Evolutionary conservation across 345 rosid species (phyloP), one percentile per base, ranked within the genome.

Genomic region (Linum trigynum): DNA sequence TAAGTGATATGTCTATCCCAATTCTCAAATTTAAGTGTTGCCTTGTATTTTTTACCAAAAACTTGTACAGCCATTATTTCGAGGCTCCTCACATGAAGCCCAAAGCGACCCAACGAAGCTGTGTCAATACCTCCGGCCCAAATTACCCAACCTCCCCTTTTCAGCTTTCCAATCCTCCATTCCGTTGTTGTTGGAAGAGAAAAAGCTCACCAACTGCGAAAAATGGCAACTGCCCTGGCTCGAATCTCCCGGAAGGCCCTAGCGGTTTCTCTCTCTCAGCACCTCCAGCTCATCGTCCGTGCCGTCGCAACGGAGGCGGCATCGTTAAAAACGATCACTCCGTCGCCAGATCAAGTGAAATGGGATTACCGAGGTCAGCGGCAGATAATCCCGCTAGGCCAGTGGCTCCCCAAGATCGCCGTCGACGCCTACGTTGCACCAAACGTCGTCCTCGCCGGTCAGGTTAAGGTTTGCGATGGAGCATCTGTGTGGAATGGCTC

Each of bases 361-460:
- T 95, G 97, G 99, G 99, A 95, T 77, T 95, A 91, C 74, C 78
- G 97, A 71, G 99, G 97, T 61, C 97, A 95, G 80, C 78, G 96
- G 72, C 81, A 78, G 86, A 89, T 89, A 66, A 87, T 89, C 42
- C 99, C 99, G 55, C 71, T 95, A 68, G 96, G 96, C 0, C 96
- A 91, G 81, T 91, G 99, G 99, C 66, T 84, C 17, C 97, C 96
- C 3, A 91, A 91, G 78, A 72, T 95, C 8, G 91, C 97, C n/a
- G 99, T 95, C 17, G 97, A 95, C 57, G 96, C 96, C 14, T 95
- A 87, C 67, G 99, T 89, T 57, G 94, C 96, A 3, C 96, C 96
- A 5, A 91, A 89, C 72, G 97, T 87, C 2, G 92, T 91, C 58
- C 76, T 95, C 17, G 97, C 96, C 4, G 96, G 99, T 39, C 97